Evolutionary conservation across 2,329 filamentous ascomycete species (phyloP), one percentile per base, ranked within the genome.

Genomic region (Epicoccum nigrum): DNA sequence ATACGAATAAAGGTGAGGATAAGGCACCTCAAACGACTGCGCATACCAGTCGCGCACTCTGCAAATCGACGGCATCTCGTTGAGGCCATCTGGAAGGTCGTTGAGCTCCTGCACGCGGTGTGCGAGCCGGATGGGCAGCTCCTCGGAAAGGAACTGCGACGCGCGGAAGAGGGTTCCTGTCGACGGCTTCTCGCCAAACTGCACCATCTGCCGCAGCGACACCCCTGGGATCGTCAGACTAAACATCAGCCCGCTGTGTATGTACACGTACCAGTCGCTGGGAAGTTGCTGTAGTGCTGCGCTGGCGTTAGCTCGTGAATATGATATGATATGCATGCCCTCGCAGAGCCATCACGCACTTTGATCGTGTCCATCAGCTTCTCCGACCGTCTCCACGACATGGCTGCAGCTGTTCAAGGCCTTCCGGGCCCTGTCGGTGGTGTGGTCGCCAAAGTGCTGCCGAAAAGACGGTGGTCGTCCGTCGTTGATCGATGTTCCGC

Each of bases 1-100:
- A n/a, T n/a, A n/a, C n/a, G n/a, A n/a, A n/a, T n/a, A n/a, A n/a
- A n/a, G n/a, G n/a, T n/a, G n/a, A n/a, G n/a, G n/a, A n/a, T n/a
- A n/a, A n/a, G n/a, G n/a, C n/a, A 96, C 92, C 86, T 99, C 94
- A 70, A 99, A 99, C 43, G 94, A 99, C 79, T 99, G 94, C 59
- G 93, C 94, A 75, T 99, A 99, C 94, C 94, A 99, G 70, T 97
- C 92, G 73, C 92, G 89, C 62, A 99, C 94, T 69, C 88, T 91
- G 73, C 88, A 87, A 62, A 99, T 96, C 9, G 94, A 97, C 31
- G 92, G 90, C 94, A 99, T 97, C 63, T 97, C 92, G 73, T 91
- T 96, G 56, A 99, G 84, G 48, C 94, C 94, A 82, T 99, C 94
- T 28, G 94, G 94, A 2, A 99, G 81, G 68, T 91, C 89, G 56